Conservation (phyloP, 768 basidiomycete genomes). For the Xanthoconium stramineum region DNA sequence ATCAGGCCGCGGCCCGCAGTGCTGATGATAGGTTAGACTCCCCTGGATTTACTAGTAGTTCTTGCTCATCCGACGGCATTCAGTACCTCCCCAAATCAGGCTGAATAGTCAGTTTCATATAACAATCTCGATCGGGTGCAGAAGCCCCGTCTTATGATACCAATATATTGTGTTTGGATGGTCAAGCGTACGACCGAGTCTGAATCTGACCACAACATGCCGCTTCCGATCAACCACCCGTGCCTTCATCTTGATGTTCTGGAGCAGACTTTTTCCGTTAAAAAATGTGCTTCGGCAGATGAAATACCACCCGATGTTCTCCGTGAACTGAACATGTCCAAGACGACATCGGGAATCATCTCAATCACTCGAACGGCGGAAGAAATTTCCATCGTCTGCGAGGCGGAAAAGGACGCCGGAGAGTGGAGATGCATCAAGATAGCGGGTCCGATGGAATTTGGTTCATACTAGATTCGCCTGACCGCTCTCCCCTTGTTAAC, state of each 20-base stretch:
- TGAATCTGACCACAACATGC: constrained; percentile 19
- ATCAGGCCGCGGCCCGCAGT: neutral
- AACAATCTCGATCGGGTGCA: neutral
- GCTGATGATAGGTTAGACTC: constrained; percentile 39
- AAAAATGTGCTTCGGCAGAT: constrained; percentile 36
- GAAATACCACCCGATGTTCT: constrained; percentile 30
- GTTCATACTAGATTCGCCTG: constrained; percentile 28
- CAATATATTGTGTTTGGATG: neutral
- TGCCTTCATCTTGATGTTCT: constrained; percentile 49
- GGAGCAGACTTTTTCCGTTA: constrained; percentile 42
- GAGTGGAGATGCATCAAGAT: constrained; percentile 62
- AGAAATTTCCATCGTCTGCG: constrained; percentile 59
- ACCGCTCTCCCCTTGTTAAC: neutral
- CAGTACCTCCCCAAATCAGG: constrained; percentile 41
- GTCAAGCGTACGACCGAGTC: too few species aligned
- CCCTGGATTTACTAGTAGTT: constrained; percentile 38
- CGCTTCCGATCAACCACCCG: constrained; percentile 45
- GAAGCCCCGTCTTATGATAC: neutral
- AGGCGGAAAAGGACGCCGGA: constrained; percentile 38
- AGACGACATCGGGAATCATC: constrained; percentile 37
- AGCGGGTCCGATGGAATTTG: constrained; percentile 64
- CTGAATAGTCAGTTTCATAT: constrained; percentile 1
- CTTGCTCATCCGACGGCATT: constrained; percentile 57
- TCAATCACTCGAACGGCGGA: constrained; percentile 59
- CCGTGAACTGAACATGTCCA: constrained; percentile 28